Conservation (phyloP, 2,329 filamentous ascomycete species). For the Xylaria multiplex region DNA sequence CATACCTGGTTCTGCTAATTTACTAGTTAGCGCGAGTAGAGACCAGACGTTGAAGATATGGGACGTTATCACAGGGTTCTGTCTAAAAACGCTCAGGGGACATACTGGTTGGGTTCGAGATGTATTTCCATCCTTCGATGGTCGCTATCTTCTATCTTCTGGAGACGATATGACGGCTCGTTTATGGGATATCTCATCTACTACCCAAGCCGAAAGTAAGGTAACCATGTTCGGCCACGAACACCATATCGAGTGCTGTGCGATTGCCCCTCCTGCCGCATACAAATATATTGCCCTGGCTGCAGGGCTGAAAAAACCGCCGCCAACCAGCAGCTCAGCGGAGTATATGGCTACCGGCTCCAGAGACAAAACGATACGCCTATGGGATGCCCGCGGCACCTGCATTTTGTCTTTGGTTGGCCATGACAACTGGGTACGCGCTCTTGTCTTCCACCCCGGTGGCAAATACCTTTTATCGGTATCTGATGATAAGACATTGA, state of each 20-base stretch:
- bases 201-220: conserved; percentile 73
- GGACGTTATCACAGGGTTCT: conserved; percentile 93
- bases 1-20: conserved; percentile 79
- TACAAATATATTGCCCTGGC: conserved; percentile 81
- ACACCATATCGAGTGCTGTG: conserved; percentile 85
- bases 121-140: conserved; percentile 82
- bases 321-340: conserved; percentile 75
- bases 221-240: conserved; percentile 86
- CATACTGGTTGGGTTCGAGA: conserved; percentile 93
- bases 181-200: conserved; percentile 84
- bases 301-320: conserved; percentile 85
- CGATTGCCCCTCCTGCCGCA: conserved; percentile 80
- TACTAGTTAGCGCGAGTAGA: conserved; percentile 85
- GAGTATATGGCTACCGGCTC: conserved; percentile 92
- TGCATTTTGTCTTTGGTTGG: conserved; percentile 85
- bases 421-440: conserved; percentile 94
- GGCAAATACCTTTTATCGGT: conserved; percentile 90
- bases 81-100: conserved; percentile 84
- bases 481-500: conserved; percentile 88
- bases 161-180: conserved; percentile 84
- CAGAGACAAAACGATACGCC: conserved; percentile 87
- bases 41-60: conserved; percentile 88
- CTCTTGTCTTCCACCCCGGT: conserved; percentile 86
- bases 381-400: conserved; percentile 88
- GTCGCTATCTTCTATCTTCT: conserved; percentile 82